Evolutionary conservation across 2,329 filamentous ascomycete genomes (phyloP).

Genomic region (Sclerotinia sclerotiorum): DNA sequence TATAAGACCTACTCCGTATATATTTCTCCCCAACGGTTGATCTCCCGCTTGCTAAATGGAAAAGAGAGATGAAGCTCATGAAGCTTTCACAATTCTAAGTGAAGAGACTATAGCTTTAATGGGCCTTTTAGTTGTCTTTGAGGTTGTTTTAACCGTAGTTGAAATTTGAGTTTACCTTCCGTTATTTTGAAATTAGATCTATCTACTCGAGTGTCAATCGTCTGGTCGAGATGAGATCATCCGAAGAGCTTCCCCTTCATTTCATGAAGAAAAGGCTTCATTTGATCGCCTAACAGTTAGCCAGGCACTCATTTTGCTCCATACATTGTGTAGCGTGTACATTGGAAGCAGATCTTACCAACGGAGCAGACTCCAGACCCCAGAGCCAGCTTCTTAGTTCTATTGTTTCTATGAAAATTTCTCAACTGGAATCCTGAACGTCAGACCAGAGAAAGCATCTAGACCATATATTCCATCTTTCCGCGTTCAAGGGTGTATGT

Average conservation of each 20-base stretch:
- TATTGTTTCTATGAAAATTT: not conserved
- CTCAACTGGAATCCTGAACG: not conserved
- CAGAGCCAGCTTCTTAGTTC: not conserved
- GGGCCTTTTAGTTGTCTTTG: not conserved
- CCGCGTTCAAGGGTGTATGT: not conserved
- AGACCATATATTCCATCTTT: not conserved
- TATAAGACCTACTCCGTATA: not conserved
- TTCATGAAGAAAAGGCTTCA: not conserved
- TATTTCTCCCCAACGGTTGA: not conserved
- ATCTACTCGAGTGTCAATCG: not conserved
- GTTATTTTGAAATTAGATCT: not conserved
- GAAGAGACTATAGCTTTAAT: not conserved
- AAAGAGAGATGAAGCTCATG: slow-evolving; percentile 3
- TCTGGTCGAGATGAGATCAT: not conserved
- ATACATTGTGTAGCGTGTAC: not conserved
- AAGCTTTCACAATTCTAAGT: not conserved
- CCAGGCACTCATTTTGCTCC: not conserved
- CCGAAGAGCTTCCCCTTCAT: slow-evolving; percentile 9
- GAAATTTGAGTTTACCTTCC: not conserved
- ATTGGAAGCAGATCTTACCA: not conserved
- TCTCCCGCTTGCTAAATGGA: not conserved
- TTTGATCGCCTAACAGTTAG: not conserved
- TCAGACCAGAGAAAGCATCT: not conserved
- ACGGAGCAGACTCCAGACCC: not conserved
- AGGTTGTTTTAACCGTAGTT: not conserved